Base-by-base conservation (phyloP, 352 stramenopile species). In the Globisporangium acanthophoron region DNA sequence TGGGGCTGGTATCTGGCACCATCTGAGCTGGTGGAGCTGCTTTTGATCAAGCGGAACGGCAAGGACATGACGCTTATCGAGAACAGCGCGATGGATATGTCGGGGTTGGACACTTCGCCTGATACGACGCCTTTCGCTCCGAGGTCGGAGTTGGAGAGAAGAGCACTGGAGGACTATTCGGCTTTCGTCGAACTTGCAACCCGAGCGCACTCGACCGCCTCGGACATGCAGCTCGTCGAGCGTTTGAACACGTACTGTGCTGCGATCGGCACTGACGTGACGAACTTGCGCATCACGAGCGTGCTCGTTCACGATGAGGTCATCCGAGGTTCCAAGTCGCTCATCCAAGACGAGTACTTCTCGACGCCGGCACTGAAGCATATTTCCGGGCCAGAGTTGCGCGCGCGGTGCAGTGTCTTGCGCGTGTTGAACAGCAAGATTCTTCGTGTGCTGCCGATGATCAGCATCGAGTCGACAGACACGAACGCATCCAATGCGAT, bases 1-100 rank as follows among this genome's bases (percentile, higher is more conserved):
- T 98, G 87, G 94, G 90, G 93, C 5, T 99, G 96, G 96, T 99
- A 97, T 65, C 98, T 94, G 79, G 89, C 96, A 45, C 71, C 96
- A 63, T 94, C 78, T 48, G 97, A 99, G 58, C 73, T 98, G 1
- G 65, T 70, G 1, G 87, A 94, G 52, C 66, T 96, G 12, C 62
- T 94, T 54, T 56, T 96, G 41, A 74, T 96, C 63, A 80, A 84
- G 52, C 78, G 87, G 21, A 73, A 77, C n/a, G 83, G 78, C 18
- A 92, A 93, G 55, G 87, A 96, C 58, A 92, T 94, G 80, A 92
- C 80, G 1, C 60, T 90, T n/a, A 75, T 92, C 31, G 80, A 92
- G 51, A 90, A 92, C 62, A 86, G 66, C 27, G 80, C 80, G 20
- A 86, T 74, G 53, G 81, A 90, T 45, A 62, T 90, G 49, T 83